Percentiles rank a stretch among this genome's conserved stretches.
These are phyloP conservation scores for Scutellaria baicalensis DNA, from an alignment of 257 asterid species.

Conservation along the genomic window DNA sequence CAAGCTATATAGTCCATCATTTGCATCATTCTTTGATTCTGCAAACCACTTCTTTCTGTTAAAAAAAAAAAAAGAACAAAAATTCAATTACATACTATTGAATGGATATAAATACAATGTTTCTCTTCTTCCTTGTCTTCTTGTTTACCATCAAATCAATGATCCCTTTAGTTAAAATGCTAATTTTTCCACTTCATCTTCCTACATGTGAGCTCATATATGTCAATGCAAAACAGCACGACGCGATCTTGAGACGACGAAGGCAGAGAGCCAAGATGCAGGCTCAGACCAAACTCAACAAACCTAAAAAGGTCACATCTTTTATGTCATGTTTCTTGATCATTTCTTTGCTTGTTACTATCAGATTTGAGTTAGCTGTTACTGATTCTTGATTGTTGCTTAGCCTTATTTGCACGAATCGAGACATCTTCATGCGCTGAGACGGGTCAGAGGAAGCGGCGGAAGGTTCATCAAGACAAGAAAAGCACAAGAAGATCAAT, in stretches of 20 bases:
- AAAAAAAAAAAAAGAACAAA: background rate
- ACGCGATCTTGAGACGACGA: constrained; percentile 7
- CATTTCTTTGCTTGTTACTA: background rate
- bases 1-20: too few relatives aligned
- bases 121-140: background rate
- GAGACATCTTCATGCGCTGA: constrained; percentile 18
- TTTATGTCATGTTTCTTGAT: background rate
- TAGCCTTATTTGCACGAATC: constrained; percentile 18
- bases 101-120: background rate
- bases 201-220: background rate
- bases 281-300: background rate
- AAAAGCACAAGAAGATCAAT: background rate
- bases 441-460: constrained; percentile 9
- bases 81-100: background rate
- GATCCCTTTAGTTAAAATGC: background rate
- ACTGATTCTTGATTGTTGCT: background rate
- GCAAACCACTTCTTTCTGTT: background rate
- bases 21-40: background rate
- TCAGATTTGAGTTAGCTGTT: background rate
- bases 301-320: constrained; percentile 1
- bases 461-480: constrained; percentile 10
- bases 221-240: constrained; percentile 15
- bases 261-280: background rate
- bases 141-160: background rate
- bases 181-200: background rate